These are phyloP conservation scores for Ophiocordyceps camponoti-saundersi DNA, from an alignment of 2,329 filamentous ascomycete species.

Conservation along the genomic window DNA sequence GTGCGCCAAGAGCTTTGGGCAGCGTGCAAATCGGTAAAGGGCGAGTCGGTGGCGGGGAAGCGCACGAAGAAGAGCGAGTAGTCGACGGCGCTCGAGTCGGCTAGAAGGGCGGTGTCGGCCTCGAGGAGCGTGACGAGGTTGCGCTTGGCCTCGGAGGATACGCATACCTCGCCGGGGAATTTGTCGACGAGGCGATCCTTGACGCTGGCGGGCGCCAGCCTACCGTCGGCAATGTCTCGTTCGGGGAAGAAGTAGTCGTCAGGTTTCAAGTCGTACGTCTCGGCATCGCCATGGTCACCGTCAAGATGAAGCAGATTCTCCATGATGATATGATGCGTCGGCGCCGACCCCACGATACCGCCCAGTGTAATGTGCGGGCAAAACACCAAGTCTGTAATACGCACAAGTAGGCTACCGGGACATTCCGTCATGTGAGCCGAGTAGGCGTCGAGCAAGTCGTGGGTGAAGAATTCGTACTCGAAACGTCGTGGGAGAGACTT, in stretches of 20 bases:
- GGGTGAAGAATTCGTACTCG: conserved; percentile 53
- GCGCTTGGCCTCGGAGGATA: conserved; percentile 36
- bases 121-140: conserved; percentile 37
- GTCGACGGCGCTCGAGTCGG: conserved; percentile 49
- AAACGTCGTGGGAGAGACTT: conserved; percentile 55
- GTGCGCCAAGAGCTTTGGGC: conserved; percentile 32
- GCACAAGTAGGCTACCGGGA: conserved; percentile 45
- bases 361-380: conserved; percentile 39
- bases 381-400: conserved; percentile 54
- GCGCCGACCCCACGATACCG: conserved; percentile 38
- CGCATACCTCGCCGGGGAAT: conserved; percentile 47
- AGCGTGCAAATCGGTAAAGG: conserved; percentile 7
- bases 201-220: conserved; percentile 44
- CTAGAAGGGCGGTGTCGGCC: conserved; percentile 45
- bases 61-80: conserved; percentile 60
- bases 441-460: conserved; percentile 50
- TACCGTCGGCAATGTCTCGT: conserved; percentile 49
- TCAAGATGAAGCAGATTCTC: conserved; percentile 51
- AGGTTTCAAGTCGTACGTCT: conserved; percentile 61
- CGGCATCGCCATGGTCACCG: conserved; percentile 38
- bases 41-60: conserved; percentile 5
- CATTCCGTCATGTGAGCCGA: conserved; percentile 43
- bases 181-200: conserved; percentile 49
- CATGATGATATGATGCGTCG: conserved; percentile 62
- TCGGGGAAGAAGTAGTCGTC: conserved; percentile 62